These are phyloP conservation scores for Lippia alba DNA, from an alignment of 305 asterid genomes.

Conservation along the genomic window DNA sequence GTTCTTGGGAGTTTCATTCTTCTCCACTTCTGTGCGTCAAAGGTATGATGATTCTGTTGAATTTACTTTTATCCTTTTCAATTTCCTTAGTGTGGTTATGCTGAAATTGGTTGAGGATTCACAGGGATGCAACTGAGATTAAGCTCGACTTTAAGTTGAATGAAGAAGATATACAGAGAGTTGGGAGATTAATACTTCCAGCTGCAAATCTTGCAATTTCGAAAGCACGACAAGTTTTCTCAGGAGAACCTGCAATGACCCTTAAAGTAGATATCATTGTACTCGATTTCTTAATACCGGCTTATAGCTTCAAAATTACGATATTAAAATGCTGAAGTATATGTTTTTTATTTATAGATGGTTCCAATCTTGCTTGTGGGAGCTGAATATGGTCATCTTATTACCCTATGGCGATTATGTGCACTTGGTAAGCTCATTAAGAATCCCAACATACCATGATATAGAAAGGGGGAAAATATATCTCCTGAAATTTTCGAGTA, in stretches of 20 bases:
- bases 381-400: conserved; percentile 87
- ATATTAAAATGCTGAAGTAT: background rate
- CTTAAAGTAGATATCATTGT: conserved; percentile 57
- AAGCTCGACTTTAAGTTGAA: conserved; percentile 59
- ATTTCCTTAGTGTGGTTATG: background rate
- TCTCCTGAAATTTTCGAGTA: background rate
- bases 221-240: conserved; percentile 61
- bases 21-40: conserved; percentile 73
- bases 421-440: conserved; percentile 64
- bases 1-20: conserved; percentile 69
- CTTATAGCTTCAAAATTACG: background rate
- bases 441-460: background rate
- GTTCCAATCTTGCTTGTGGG: conserved; percentile 79
- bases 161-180: conserved; percentile 73
- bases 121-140: conserved; percentile 50
- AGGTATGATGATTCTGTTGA: conserved; percentile 47
- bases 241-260: conserved; percentile 93
- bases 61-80: background rate
- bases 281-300: background rate
- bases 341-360: conserved; percentile 47
- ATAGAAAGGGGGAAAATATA: background rate
- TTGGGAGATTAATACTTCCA: conserved; percentile 72
- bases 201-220: conserved; percentile 74
- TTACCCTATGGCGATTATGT: conserved; percentile 80
- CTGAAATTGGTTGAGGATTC: conserved; percentile 25